Percentiles rank a stretch among this genome's conserved stretches.
phyloP scores from a whole-genome alignment of 2,329 filamentous ascomycete genomes.

The Trichothecium roseum region DNA sequence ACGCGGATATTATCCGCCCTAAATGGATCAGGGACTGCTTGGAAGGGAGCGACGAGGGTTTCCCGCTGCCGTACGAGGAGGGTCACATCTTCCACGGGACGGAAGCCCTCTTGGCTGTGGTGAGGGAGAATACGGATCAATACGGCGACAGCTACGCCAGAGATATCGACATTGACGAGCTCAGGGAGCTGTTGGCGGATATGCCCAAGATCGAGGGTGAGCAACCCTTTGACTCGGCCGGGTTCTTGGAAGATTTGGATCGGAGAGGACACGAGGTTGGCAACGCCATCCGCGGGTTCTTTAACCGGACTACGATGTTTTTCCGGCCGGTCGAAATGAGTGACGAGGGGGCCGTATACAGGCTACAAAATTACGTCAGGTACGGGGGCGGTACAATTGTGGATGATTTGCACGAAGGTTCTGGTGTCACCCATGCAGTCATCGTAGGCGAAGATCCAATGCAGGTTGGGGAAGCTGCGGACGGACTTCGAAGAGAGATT shows the following conservation, averaged over 20 bases:
- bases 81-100: slow-evolving; percentile 64
- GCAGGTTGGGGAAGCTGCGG: slow-evolving; percentile 24
- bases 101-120: slow-evolving; percentile 40
- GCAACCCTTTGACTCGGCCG: slow-evolving; percentile 28
- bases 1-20: slow-evolving; percentile 64
- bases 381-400: slow-evolving; percentile 60
- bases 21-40: slow-evolving; percentile 80
- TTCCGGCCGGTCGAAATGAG: slow-evolving; percentile 21
- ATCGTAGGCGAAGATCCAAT: slow-evolving; percentile 31
- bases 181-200: slow-evolving; percentile 37
- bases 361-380: slow-evolving; percentile 43
- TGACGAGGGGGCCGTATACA: slow-evolving; percentile 24
- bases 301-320: slow-evolving; percentile 33
- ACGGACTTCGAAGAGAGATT: slow-evolving; percentile 33
- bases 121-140: slow-evolving; percentile 56
- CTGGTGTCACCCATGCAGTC: slow-evolving; percentile 62
- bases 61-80: slow-evolving; percentile 52
- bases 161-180: slow-evolving; percentile 53
- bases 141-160: slow-evolving; percentile 78
- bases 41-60: slow-evolving; percentile 41
- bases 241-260: slow-evolving; percentile 45
- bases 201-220: slow-evolving; percentile 40
- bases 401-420: slow-evolving; percentile 34
- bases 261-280: slow-evolving; percentile 44
- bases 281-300: slow-evolving; percentile 40